These are phyloP conservation scores for Keithomyces neogunnii DNA, from an alignment of 2,329 filamentous ascomycete genomes.

Conservation along the genomic window DNA sequence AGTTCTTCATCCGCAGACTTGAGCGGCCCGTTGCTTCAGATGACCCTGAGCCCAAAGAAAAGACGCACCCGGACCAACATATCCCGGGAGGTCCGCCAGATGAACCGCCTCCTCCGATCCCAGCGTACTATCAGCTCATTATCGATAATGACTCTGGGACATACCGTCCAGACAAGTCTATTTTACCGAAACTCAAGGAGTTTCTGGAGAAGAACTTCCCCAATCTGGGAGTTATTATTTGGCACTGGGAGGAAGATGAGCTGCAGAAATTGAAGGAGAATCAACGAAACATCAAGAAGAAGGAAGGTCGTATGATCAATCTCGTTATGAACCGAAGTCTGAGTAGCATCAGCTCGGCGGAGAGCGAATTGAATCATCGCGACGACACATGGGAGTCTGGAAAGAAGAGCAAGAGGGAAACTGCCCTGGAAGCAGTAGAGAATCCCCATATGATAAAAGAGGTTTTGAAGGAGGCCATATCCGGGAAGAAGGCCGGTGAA, in stretches of 20 bases:
- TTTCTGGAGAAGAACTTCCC: conserved; percentile 70
- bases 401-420: conserved; percentile 43
- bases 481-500: conserved; percentile 12
- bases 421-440: conserved; percentile 40
- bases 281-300: conserved; percentile 68
- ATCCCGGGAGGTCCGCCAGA: conserved; percentile 38
- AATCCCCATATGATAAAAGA: conserved; percentile 38
- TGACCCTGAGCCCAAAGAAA: conserved; percentile 32
- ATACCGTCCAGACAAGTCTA: conserved; percentile 74
- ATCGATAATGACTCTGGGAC: conserved; percentile 96
- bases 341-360: conserved; percentile 42
- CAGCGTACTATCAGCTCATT: conserved; percentile 67
- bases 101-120: conserved; percentile 34
- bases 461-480: conserved; percentile 18
- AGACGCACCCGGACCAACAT: conserved; percentile 43
- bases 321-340: conserved; percentile 51
- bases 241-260: conserved; percentile 72
- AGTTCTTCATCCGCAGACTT: conserved; percentile 79
- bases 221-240: conserved; percentile 62
- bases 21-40: conserved; percentile 36
- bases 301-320: conserved; percentile 39
- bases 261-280: conserved; percentile 67
- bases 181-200: conserved; percentile 60
- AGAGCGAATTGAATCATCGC: conserved; percentile 41
- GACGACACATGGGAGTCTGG: conserved; percentile 30